Evolutionary conservation across 1,139 yeast genomes (phyloP), one percentile per base, ranked within the genome.

Genomic region (Hyphopichia burtonii): DNA sequence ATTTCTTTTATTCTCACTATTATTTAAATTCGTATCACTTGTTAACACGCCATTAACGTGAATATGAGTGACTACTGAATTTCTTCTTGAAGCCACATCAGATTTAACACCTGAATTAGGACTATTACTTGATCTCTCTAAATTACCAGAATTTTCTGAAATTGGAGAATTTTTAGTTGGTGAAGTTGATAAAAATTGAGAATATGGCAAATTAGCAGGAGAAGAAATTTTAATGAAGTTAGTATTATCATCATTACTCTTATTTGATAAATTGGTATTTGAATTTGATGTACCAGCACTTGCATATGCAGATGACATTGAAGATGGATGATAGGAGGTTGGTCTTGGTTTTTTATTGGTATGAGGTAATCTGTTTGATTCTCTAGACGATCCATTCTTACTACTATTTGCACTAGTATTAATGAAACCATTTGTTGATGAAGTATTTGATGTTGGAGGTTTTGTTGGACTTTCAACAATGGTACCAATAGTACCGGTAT

Each of bases 251-350:
- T 20, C 23, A 20, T 20, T 20, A 20, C 23, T 20, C 23, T 20
- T 20, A 42, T 55, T 56, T 19, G 52, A 48, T 35, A 44, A 50
- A 36, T 47, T 53, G 27, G 53, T 44, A 11, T 42, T 48, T 5
- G 55, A 50, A 44, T 62, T 55, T 10, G 32, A 14, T 37, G 47
- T 52, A 28, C 52, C 43, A 11, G 42, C 48, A 4, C 55, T 50
- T 44, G 63, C 55, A 34, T 66, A 54, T n/a, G 69, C 56, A 4
- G 73, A 66, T 9, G 71, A 53, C 65, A 69, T 63, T n/a, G 76
- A 69, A 22, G 71, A 66, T 11, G 94, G 93, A 56, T 86, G 91
- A 56, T 83, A 86, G 8, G 91, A 84, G 0, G 91, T 85, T 37
- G 94, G 93, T 59, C 94, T 76, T 41, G 88, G 90, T 54, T 78